Evolutionary conservation across 1,284 basidiomycete genomes (phyloP).

Genomic region (Sporisorium reilianum): DNA sequence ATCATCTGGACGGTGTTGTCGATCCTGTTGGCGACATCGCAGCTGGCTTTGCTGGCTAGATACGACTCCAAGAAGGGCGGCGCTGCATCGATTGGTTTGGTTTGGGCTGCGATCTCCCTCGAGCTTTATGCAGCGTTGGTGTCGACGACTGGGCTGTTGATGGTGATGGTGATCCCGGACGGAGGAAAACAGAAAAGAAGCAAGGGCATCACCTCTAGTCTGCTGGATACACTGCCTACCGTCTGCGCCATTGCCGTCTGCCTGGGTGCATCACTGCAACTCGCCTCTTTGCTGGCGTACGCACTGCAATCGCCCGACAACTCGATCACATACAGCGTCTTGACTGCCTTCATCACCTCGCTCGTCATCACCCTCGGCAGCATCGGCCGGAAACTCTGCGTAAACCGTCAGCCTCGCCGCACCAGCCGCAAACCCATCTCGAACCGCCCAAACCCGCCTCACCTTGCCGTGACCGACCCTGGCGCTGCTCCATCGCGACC

Average conservation of each 20-base stretch:
- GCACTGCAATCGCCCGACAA: not conserved
- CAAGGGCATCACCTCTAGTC: not conserved
- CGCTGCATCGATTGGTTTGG: not conserved
- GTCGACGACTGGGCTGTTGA: conserved; percentile 12
- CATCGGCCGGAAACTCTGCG: not conserved
- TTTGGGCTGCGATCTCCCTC: conserved; percentile 21
- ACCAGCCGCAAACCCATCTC: not conserved
- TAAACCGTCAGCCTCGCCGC: not conserved
- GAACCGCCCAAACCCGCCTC: not conserved
- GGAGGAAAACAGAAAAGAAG: not conserved
- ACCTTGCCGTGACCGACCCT: not conserved
- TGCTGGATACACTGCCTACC: not conserved
- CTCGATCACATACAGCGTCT: not conserved
- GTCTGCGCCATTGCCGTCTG: not conserved
- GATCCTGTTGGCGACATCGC: conserved; percentile 21
- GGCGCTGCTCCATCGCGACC: not conserved
- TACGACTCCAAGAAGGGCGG: not conserved
- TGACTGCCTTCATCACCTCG: not conserved
- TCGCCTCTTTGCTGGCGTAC: not conserved
- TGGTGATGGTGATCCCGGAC: not conserved
- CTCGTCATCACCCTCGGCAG: not conserved
- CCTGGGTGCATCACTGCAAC: conserved; percentile 12
- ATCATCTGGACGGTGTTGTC: conserved; percentile 23
- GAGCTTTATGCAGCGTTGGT: conserved; percentile 28
- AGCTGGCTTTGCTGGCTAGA: conserved; percentile 13